Base-by-base conservation (phyloP, 495 filamentous ascomycete species). In the Pyrenopolyporus hunteri region DNA sequence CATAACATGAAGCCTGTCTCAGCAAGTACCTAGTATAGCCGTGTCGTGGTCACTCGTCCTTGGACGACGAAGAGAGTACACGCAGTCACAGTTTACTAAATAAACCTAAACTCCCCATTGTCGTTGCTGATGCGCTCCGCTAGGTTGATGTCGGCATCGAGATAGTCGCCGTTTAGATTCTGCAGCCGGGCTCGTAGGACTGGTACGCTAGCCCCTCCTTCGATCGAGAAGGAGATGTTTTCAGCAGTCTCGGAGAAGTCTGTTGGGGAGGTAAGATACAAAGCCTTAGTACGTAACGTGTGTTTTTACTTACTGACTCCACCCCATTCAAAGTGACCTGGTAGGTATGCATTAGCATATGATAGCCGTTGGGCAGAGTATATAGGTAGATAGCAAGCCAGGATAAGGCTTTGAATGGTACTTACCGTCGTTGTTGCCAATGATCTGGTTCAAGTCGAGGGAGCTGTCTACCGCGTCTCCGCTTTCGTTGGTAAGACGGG, bases 71-170 rank as follows among this genome's bases (percentile, higher is more conserved):
- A 11, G 19, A 20, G 11, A 22, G 1, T 6, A n/a, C 17, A 42
- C 9, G 19, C 19, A 1, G 13, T 42, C 37, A 2, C 19, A 4
- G 4, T 20, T 42, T 3, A 10, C 19, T 42, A 37, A 16, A 11
- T 17, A 35, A 31, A 37, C 16, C 6, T 20, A 23, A 45, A 45
- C 13, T 45, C 22, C 22, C 42, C 42, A n/a, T 45, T 45, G 22
- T 45, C 42, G 42, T 45, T 45, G 42, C 42, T 45, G 13, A 45
- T 45, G 5, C 42, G 42, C 42, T 45, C 42, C 11, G 22, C 42
- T 20, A 45, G 42, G 42, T 45, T 45, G 23, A 45, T 6, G 42
- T 45, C 42, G 42, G 42, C 42, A 7, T 22, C 23, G 13, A 45
- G 22, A n/a, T 22, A 45, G 2, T 45, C 42, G 42, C 42, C 42